These are phyloP conservation scores for Groenewaldozyma tartarivorans DNA, from an alignment of 805 yeast genomes.

Conservation along the genomic window DNA sequence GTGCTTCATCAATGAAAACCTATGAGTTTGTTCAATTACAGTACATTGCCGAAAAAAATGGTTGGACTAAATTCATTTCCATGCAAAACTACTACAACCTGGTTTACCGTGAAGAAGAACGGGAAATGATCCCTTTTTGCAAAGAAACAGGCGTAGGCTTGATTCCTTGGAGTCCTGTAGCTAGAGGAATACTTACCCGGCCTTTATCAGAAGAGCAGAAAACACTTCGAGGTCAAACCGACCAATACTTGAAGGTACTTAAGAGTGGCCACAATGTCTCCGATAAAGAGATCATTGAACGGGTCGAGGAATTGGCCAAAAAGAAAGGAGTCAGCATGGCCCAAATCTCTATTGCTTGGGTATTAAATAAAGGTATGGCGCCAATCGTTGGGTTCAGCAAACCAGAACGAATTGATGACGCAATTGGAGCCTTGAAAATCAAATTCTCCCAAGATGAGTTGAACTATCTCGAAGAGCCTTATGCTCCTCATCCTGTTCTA, in stretches of 20 bases:
- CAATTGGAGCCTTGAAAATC: constrained; percentile 34
- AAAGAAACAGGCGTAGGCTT: constrained; percentile 43
- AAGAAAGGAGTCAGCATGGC: constrained; percentile 45
- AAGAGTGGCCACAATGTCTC: constrained; percentile 1
- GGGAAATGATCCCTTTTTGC: constrained; percentile 53
- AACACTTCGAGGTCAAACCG: constrained; percentile 5
- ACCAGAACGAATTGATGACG: constrained; percentile 43
- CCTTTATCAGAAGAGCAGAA: constrained; percentile 24
- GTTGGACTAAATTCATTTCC: constrained; percentile 50
- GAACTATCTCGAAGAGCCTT: constrained; percentile 24
- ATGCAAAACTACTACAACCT: constrained; percentile 54
- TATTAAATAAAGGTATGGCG: constrained; percentile 37
- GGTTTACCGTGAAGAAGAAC: constrained; percentile 52
- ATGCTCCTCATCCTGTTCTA: constrained; percentile 22
- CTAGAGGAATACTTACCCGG: constrained; percentile 46
- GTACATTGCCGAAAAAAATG: constrained; percentile 43
- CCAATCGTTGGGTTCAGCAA: constrained; percentile 51
- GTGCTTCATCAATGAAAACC: constrained; percentile 56
- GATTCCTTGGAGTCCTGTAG: constrained; percentile 55
- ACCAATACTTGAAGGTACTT: neutral
- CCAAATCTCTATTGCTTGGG: constrained; percentile 45
- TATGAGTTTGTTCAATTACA: constrained; percentile 46
- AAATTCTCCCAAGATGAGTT: constrained; percentile 29
- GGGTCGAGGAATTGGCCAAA: constrained; percentile 49
- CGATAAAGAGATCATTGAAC: constrained; percentile 29